phyloP scores from a whole-genome alignment of 2,329 filamentous ascomycete species.

The Rugonectria rugulosa region DNA sequence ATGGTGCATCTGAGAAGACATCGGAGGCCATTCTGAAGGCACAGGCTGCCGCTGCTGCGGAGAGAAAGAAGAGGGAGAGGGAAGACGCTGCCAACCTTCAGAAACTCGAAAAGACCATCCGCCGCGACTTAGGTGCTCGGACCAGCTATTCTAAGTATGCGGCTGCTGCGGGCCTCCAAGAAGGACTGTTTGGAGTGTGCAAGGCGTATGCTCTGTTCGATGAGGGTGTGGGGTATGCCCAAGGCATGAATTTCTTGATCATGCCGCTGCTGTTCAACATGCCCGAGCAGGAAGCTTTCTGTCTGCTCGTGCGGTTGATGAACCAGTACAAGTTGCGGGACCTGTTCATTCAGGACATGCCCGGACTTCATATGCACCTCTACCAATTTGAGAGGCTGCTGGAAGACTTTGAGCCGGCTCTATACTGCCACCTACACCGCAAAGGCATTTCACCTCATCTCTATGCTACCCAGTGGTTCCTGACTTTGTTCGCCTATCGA shows the following conservation, averaged over 20 bases:
- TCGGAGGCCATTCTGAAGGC: slow-evolving; percentile 70
- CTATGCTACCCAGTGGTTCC: slow-evolving; percentile 98
- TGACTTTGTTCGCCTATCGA: slow-evolving; percentile 97
- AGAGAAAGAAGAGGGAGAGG: slow-evolving; percentile 80
- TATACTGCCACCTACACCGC: slow-evolving; percentile 93
- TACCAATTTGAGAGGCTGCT: slow-evolving; percentile 95
- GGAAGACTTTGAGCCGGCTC: slow-evolving; percentile 90
- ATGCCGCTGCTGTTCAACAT: slow-evolving; percentile 98
- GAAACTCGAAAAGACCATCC: slow-evolving; percentile 91
- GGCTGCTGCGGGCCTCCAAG: slow-evolving; percentile 87
- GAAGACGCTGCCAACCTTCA: slow-evolving; percentile 76
- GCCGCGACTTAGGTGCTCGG: slow-evolving; percentile 86
- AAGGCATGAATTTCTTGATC: slow-evolving; percentile 98
- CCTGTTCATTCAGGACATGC: slow-evolving; percentile 95
- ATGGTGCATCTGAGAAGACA: slow-evolving; percentile 65
- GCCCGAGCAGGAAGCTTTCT: slow-evolving; percentile 97
- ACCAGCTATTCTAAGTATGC: slow-evolving; percentile 98
- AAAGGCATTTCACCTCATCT: slow-evolving; percentile 88
- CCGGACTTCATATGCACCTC: slow-evolving; percentile 88
- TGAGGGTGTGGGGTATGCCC: slow-evolving; percentile 92
- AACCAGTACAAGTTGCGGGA: slow-evolving; percentile 94
- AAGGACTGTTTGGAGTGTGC: slow-evolving; percentile 92
- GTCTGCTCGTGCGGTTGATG: slow-evolving; percentile 91
- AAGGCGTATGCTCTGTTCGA: slow-evolving; percentile 98
- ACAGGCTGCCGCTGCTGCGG: slow-evolving; percentile 68